Conservation (phyloP, 148 eudicot species). For the Vaccinium macrocarpon region DNA sequence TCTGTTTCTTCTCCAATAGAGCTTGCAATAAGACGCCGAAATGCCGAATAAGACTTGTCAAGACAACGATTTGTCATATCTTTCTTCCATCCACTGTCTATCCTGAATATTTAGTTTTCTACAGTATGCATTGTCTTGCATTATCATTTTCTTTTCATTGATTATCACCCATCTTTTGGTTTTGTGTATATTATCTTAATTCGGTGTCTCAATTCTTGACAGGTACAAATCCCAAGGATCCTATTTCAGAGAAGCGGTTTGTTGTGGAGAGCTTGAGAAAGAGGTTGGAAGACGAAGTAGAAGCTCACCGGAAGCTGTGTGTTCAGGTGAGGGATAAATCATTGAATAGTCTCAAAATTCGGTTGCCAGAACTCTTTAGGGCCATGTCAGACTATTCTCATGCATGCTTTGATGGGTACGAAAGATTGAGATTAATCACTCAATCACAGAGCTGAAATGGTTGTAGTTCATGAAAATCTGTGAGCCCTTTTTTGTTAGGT, state of each 20-base stretch:
- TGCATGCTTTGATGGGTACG: conserved; percentile 55
- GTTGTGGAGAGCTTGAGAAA: conserved; percentile 72
- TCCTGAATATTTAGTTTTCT: not conserved
- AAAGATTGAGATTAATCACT: conserved; percentile 43
- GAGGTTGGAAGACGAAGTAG: conserved; percentile 72
- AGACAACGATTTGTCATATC: not conserved
- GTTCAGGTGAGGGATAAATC: conserved; percentile 93
- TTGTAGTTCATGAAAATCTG: conserved; percentile 21
- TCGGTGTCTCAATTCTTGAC: not conserved
- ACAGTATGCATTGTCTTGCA: not conserved
- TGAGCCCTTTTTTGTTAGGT: not conserved
- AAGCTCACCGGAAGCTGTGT: conserved; percentile 63
- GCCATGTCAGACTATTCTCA: conserved; percentile 70
- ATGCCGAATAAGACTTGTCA: not conserved
- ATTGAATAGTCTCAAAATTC: conserved; percentile 59
- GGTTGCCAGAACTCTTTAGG: conserved; percentile 81
- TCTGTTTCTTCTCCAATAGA: not conserved
- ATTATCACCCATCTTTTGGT: not conserved
- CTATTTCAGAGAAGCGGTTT: conserved; percentile 50
- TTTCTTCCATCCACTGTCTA: not conserved
- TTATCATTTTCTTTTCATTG: not conserved
- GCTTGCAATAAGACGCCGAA: not conserved
- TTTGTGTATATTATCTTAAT: not conserved
- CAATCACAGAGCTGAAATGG: conserved; percentile 46
- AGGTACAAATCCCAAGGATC: conserved; percentile 48